Percentiles rank a stretch among this genome's conserved stretches.
phyloP scores from a whole-genome alignment of 2,329 filamentous ascomycete genomes.

The Cordyceps tenuipes region DNA sequence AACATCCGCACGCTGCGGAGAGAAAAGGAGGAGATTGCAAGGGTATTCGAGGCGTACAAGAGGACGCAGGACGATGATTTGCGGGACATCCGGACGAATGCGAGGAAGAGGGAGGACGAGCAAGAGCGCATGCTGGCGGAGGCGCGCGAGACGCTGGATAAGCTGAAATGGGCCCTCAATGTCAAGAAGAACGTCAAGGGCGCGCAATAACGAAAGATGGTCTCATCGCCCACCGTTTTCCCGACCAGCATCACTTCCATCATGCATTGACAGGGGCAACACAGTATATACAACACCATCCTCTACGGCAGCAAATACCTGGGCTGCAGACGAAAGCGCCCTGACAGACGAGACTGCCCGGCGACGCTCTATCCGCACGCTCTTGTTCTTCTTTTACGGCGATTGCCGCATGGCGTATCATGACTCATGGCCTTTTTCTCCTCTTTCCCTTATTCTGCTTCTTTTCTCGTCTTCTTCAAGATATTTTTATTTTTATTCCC shows the following conservation, averaged over 20 bases:
- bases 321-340: not conserved
- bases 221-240: not conserved
- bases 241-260: not conserved
- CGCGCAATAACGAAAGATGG: slow-evolving; percentile 34
- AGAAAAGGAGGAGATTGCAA: slow-evolving; percentile 54
- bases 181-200: slow-evolving; percentile 54
- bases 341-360: not conserved
- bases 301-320: not conserved
- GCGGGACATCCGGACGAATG: slow-evolving; percentile 49
- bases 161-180: slow-evolving; percentile 65
- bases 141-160: slow-evolving; percentile 51
- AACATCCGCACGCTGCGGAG: slow-evolving; percentile 53
- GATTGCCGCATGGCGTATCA: not conserved
- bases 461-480: slow-evolving; percentile 2
- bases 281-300: not conserved
- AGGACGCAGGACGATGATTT: slow-evolving; percentile 53
- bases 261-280: not conserved
- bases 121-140: slow-evolving; percentile 52
- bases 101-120: slow-evolving; percentile 49
- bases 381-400: slow-evolving; percentile 1
- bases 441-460: slow-evolving; percentile 4
- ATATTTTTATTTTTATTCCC: slow-evolving; percentile 10
- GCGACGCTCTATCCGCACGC: not conserved
- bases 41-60: slow-evolving; percentile 57
- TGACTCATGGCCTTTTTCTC: slow-evolving; percentile 12